Percentiles rank a stretch among this genome's conserved stretches.
Evolutionary conservation across 345 rosid species (phyloP).

Genomic region (Citrus sinensis): DVS_A1.0 CM039163.1:37169001-37169500

Average conservation of each 20-base stretch:
- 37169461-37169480: neutral
- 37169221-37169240: slow-evolving; percentile 73
- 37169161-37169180: slow-evolving; percentile 91
- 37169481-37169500: neutral
- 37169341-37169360: neutral
- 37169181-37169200: slow-evolving; percentile 87
- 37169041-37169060: slow-evolving; percentile 3
- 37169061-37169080: slow-evolving; percentile 92
- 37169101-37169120: slow-evolving; percentile 85
- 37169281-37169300: slow-evolving; percentile 93
- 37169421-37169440: neutral
- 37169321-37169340: slow-evolving; percentile 55
- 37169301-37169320: slow-evolving; percentile 68
- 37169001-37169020: neutral
- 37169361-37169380: neutral
- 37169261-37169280: slow-evolving; percentile 94
- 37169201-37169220: slow-evolving; percentile 94
- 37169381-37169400: neutral
- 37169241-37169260: slow-evolving; percentile 80
- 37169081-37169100: slow-evolving; percentile 95
- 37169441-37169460: neutral
- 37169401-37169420: neutral
- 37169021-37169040: neutral
- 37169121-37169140: slow-evolving; percentile 91
- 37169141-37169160: slow-evolving; percentile 88